phyloP scores from a whole-genome alignment of 768 basidiomycete species.

The Kwoniella bestiolae region DNA sequence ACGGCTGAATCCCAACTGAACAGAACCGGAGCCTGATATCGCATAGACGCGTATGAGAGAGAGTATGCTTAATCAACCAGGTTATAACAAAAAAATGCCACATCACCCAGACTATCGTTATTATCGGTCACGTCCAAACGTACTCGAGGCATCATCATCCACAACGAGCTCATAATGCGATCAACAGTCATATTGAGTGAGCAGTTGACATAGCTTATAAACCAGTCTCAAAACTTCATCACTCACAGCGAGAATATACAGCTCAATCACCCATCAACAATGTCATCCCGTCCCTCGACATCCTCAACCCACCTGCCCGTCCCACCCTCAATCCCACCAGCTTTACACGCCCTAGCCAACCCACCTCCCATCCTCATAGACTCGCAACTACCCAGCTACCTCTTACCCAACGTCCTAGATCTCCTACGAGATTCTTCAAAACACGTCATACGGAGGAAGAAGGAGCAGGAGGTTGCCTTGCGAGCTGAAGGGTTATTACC shows the following conservation, averaged over 20 bases:
- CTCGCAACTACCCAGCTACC: conserved; percentile 62
- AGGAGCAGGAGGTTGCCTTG: conserved; percentile 79
- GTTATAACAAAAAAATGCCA: no score
- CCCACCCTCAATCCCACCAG: conserved; percentile 47
- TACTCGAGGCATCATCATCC: no score
- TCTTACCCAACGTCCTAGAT: conserved; percentile 78
- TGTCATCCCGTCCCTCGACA: conserved; percentile 46
- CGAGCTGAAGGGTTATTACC: conserved; percentile 57
- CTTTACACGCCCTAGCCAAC: conserved; percentile 42
- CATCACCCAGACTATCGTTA: no score
- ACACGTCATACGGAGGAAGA: conserved; percentile 74
- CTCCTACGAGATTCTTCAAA: conserved; percentile 74
- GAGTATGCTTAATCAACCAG: no score
- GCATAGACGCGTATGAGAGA: no score
- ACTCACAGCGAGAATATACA: not conserved
- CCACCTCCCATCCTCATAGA: conserved; percentile 53
- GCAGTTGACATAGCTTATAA: no score
- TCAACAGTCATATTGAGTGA: no score
- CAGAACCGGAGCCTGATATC: no score
- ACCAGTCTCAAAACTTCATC: not conserved
- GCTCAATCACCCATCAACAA: not conserved
- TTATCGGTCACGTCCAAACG: no score
- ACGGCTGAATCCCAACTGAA: no score
- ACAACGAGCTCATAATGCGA: no score
- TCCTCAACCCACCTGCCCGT: conserved; percentile 30